Percentiles rank a stretch among this genome's conserved stretches.
Evolutionary conservation across 1,139 yeast species (phyloP).

Genomic region (Pichia sp.): DNA sequence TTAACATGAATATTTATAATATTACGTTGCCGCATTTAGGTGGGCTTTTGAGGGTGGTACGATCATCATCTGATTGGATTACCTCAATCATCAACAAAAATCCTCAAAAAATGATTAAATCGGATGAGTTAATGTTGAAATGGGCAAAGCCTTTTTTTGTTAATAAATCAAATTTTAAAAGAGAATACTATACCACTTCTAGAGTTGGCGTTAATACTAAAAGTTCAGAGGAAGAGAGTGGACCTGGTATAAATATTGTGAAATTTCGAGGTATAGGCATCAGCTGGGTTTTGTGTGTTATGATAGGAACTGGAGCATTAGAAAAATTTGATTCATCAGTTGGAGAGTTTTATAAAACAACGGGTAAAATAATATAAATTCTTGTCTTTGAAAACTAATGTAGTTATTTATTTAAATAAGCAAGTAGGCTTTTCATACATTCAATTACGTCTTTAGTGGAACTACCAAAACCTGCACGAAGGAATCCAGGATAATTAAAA

Average conservation of each 20-base stretch:
- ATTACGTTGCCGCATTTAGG: constrained; percentile 62
- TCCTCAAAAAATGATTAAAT: constrained; percentile 4
- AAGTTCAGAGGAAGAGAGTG: background rate
- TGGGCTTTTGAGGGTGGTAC: constrained; percentile 38
- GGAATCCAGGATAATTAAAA: too few species aligned
- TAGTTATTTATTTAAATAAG: too few species aligned
- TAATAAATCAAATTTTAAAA: background rate
- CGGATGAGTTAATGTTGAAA: constrained; percentile 2
- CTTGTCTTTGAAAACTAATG: background rate
- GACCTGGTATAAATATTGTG: constrained; percentile 9
- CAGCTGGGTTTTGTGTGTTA: constrained; percentile 57
- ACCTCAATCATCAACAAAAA: background rate
- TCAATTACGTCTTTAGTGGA: too few species aligned
- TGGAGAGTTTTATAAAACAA: constrained; percentile 62
- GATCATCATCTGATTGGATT: constrained; percentile 25
- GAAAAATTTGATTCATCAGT: constrained; percentile 65
- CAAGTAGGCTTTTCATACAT: too few species aligned
- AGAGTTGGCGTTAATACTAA: constrained; percentile 4
- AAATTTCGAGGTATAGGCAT: constrained; percentile 21
- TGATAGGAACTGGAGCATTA: constrained; percentile 59
- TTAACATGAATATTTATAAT: background rate
- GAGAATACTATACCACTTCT: constrained; percentile 6
- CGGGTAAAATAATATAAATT: constrained; percentile 29
- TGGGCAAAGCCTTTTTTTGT: constrained; percentile 5
- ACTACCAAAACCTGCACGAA: too few species aligned